These are phyloP conservation scores for Fusarium nisikadoi DNA, from an alignment of 2,329 filamentous ascomycete species.

Conservation along the genomic window DNA sequence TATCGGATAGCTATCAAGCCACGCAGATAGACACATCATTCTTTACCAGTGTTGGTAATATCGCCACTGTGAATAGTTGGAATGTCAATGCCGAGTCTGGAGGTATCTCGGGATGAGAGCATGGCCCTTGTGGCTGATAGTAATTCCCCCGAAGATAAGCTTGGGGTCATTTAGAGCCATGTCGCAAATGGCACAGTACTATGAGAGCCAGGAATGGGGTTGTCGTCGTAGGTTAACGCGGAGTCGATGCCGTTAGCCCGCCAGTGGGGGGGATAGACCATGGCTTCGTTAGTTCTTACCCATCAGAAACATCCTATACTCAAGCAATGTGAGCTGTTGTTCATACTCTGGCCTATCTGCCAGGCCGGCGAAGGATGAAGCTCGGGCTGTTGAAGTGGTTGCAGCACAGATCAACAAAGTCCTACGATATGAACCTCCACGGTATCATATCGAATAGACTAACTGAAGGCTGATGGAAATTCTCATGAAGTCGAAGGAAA, in stretches of 20 bases:
- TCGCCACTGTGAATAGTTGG: constrained; percentile 60
- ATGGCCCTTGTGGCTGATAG: constrained; percentile 53
- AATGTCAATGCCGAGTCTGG: constrained; percentile 40
- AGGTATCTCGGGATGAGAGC: constrained; percentile 35
- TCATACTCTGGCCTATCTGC: constrained; percentile 63
- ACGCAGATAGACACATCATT: constrained; percentile 65
- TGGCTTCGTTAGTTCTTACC: constrained; percentile 46
- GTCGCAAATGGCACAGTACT: constrained; percentile 51
- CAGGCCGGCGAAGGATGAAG: constrained; percentile 68
- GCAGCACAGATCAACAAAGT: constrained; percentile 55
- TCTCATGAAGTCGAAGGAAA: not conserved
- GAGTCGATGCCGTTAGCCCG: constrained; percentile 33
- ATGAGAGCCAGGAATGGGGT: constrained; percentile 54
- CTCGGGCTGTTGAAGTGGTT: constrained; percentile 58
- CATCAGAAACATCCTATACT: constrained; percentile 37
- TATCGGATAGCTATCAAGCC: constrained; percentile 67
- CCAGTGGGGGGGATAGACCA: constrained; percentile 32
- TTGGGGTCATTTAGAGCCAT: constrained; percentile 49
- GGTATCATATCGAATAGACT: not conserved
- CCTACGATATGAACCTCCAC: constrained; percentile 53
- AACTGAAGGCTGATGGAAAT: not conserved
- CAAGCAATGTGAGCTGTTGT: constrained; percentile 50
- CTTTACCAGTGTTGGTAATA: constrained; percentile 74
- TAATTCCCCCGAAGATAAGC: constrained; percentile 15
- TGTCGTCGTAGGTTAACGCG: constrained; percentile 55